phyloP scores from a whole-genome alignment of 208 protist genomes.

The Crithidia thermophila region DNA sequence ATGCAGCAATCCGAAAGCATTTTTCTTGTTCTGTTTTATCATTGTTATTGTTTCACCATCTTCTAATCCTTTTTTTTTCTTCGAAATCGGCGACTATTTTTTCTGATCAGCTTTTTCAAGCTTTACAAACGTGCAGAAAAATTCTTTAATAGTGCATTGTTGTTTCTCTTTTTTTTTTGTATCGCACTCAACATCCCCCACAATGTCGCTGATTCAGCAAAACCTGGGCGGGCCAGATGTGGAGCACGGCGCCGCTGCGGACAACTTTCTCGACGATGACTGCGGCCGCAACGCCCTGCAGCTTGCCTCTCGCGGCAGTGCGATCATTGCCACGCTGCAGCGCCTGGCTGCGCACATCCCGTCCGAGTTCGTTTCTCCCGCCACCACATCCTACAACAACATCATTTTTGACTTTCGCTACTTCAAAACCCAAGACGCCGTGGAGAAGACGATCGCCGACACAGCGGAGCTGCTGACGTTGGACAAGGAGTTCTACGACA shows the following conservation, averaged over 20 bases:
- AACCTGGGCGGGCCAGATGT: neutral
- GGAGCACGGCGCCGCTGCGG: neutral
- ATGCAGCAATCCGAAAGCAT: no score
- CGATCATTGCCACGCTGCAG: conserved; percentile 94
- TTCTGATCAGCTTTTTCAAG: no score
- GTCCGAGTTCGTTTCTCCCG: conserved; percentile 65
- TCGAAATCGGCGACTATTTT: no score
- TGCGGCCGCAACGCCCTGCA: conserved; percentile 93
- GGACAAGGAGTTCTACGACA: conserved; percentile 84
- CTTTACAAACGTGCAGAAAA: no score
- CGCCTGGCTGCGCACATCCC: conserved; percentile 93
- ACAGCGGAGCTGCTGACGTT: conserved; percentile 57
- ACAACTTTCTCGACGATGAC: conserved; percentile 86
- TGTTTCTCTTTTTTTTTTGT: no score
- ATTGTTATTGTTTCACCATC: no score
- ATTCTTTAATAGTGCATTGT: no score
- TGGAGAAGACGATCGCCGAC: conserved; percentile 77
- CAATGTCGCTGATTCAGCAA: conserved; percentile 2
- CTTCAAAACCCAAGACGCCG: conserved; percentile 75
- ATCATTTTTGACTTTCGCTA: conserved; percentile 97
- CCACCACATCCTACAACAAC: conserved; percentile 61
- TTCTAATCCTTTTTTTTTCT: no score
- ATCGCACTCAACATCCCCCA: neutral
- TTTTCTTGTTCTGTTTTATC: no score
- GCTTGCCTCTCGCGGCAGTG: conserved; percentile 90